Conservation (phyloP, 1,139 yeast species). For the Pneumocystis carinii region DNA sequence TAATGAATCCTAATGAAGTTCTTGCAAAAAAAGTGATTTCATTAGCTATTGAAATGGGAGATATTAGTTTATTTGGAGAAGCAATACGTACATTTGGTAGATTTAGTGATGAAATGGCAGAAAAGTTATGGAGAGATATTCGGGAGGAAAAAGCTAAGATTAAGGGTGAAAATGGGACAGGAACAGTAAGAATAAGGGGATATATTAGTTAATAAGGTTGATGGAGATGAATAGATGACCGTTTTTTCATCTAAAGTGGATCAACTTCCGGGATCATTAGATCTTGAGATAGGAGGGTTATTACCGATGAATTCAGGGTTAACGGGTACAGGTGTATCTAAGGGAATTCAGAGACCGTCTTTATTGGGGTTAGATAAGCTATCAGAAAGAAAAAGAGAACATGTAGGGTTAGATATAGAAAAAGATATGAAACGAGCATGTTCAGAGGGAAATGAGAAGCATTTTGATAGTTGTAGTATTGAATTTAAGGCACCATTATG, state of each 20-base stretch:
- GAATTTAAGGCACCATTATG: conserved; percentile 4
- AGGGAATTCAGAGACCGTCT: not conserved
- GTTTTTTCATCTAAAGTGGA: not conserved
- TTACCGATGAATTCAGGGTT: not conserved
- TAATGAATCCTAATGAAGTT: not conserved
- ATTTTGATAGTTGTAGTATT: not conserved
- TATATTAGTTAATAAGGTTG: not conserved
- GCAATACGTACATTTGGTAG: conserved; percentile 10
- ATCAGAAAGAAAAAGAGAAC: conserved; percentile 1
- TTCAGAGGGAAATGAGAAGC: not conserved
- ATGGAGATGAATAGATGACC: not conserved
- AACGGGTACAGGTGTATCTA: too few species aligned
- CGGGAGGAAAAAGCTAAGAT: not conserved
- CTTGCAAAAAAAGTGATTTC: conserved; percentile 9
- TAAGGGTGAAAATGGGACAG: not conserved
- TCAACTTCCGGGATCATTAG: conserved; percentile 5
- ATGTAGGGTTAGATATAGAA: conserved; percentile 4
- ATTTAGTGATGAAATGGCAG: not conserved
- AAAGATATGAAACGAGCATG: conserved; percentile 1
- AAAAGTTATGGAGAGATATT: not conserved
- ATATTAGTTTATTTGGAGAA: conserved; percentile 4
- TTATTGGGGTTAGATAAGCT: not conserved
- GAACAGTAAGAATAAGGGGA: not conserved
- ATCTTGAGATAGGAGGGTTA: not conserved
- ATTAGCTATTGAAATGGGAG: conserved; percentile 7